Evolutionary conservation across 108 stramenopile species (phyloP).

Genomic region (Conticribra weissflogii): DNA sequence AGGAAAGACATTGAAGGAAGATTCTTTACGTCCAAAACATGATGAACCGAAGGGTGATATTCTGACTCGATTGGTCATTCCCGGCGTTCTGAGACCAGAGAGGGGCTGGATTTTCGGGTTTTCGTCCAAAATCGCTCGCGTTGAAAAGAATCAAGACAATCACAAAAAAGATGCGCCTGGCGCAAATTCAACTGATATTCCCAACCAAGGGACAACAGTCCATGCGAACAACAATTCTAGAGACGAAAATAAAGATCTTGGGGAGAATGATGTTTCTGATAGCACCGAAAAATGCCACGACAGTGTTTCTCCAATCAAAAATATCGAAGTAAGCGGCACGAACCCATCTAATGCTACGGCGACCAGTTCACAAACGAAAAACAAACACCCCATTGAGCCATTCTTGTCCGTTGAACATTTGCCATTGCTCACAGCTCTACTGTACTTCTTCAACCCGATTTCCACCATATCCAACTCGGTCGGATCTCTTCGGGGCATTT

Average conservation of each 20-base stretch:
- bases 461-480: conserved; percentile 45
- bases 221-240: too few species aligned
- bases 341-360: too few species aligned
- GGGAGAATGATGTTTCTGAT: too few species aligned
- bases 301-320: too few species aligned
- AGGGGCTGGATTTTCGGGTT: conserved; percentile 48
- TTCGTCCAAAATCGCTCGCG: conserved; percentile 10
- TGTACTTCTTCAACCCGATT: conserved; percentile 67
- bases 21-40: too few species aligned
- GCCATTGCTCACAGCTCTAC: conserved; percentile 46
- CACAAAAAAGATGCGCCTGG: background rate
- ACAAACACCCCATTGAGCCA: conserved; percentile 14
- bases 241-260: too few species aligned
- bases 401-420: conserved; percentile 38
- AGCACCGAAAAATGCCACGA: too few species aligned
- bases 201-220: too few species aligned
- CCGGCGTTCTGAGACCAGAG: conserved; percentile 36
- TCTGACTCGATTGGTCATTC: conserved; percentile 31
- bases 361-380: background rate
- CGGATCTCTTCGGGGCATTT: conserved; percentile 54
- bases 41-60: too few species aligned
- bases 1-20: too few species aligned
- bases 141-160: background rate
- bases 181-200: too few species aligned
- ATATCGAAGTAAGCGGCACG: too few species aligned